Evolutionary conservation across 257 asterid genomes (phyloP), one percentile per base, ranked within the genome.

Genomic region (Linderniella brevidens): DNA sequence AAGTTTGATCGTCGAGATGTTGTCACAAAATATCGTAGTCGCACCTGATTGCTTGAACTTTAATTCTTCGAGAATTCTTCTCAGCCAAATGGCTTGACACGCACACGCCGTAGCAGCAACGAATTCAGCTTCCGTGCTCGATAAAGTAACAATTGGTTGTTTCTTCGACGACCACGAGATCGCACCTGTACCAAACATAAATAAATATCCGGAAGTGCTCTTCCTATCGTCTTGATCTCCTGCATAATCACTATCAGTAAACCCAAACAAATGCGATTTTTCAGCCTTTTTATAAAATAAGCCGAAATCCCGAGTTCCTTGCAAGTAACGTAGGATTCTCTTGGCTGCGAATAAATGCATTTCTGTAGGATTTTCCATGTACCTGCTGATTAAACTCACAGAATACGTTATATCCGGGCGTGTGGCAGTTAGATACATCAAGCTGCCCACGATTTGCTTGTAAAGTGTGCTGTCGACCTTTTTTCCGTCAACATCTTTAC

Each of bases 81-180:
- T 36, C 8, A 37, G 17, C 45, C 46, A 50, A 37, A 35, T 50
- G n/a, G n/a, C n/a, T n/a, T 0, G 45, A 25, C 32, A 25, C 1
- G 54, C 39, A 29, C 54, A 32, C 5, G 41, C 17, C 17, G 13
- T 19, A 9, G 54, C 54, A 12, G 41, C 16, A 12, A 48, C 53
- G 35, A 20, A 48, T 13, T 48, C 19, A 20, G 40, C 53, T 48
- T 48, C 40, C 4, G 53, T 20, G 17, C 18, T 29, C 35, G 37
- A 48, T 18, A 48, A 48, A 20, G 53, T 48, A 37, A 25, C 53
- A 46, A 4, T 46, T 4, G 35, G 5, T 10, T 32, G 54, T 41
- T 35, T 49, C n/a, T 49, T 49, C 20, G 46, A 15, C 5, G 20
- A 37, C 55, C 45, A 50, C 14, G 51, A 46, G 25, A 46, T 46